phyloP scores from a whole-genome alignment of 2,329 filamentous ascomycete species.

The Pestalotiopsis sp. region DNA sequence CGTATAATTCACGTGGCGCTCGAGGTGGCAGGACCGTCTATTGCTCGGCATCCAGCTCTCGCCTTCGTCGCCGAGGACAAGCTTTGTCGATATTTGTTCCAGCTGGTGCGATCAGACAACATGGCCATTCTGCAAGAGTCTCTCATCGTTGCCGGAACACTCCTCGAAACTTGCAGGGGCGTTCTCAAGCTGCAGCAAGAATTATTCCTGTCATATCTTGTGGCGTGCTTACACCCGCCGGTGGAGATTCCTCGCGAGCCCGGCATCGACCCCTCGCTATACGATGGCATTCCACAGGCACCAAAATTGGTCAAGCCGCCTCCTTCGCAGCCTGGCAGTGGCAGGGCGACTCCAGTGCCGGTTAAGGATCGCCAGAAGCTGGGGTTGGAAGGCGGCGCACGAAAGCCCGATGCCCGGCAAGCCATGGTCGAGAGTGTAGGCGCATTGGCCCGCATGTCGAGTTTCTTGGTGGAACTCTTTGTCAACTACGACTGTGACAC shows the following conservation, averaged over 20 bases:
- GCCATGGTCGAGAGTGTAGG: slow-evolving; percentile 98
- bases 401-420: slow-evolving; percentile 93
- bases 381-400: slow-evolving; percentile 84
- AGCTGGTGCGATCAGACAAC: slow-evolving; percentile 93
- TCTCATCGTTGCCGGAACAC: slow-evolving; percentile 84
- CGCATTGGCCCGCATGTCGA: slow-evolving; percentile 87
- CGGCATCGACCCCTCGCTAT: slow-evolving; percentile 87
- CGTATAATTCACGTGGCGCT: slow-evolving; percentile 96
- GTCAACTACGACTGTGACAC: slow-evolving; percentile 98
- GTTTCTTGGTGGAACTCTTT: slow-evolving; percentile 92
- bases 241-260: slow-evolving; percentile 90
- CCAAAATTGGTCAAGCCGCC: slow-evolving; percentile 82
- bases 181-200: slow-evolving; percentile 96
- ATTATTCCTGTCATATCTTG: slow-evolving; percentile 89
- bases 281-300: slow-evolving; percentile 88
- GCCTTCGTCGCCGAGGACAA: slow-evolving; percentile 89
- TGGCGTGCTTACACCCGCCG: slow-evolving; percentile 90
- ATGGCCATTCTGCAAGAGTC: slow-evolving; percentile 94
- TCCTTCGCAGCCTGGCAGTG: slow-evolving; percentile 73
- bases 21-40: slow-evolving; percentile 93
- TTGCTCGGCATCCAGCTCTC: slow-evolving; percentile 86
- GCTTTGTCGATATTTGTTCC: slow-evolving; percentile 91
- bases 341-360: slow-evolving; percentile 84
- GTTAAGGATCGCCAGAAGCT: slow-evolving; percentile 91
- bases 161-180: slow-evolving; percentile 85